Evolutionary conservation across 1,284 basidiomycete species (phyloP).

Genomic region (Melampsora americana): DNA sequence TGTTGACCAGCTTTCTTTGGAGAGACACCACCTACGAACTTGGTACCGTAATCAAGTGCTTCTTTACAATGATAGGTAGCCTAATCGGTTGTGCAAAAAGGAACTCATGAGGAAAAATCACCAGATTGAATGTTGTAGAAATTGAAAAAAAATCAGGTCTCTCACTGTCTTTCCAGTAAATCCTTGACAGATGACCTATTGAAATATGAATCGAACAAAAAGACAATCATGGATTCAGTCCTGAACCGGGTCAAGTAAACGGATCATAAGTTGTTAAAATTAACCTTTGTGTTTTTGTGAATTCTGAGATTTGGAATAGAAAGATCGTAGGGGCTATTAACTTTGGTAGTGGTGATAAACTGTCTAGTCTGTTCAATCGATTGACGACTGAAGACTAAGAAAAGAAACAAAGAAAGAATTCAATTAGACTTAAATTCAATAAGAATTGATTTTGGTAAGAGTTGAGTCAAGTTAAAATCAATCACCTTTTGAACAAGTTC

Average conservation of each 20-base stretch:
- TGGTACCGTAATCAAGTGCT: conserved; percentile 90
- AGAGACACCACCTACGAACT: conserved; percentile 95
- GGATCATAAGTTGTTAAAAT: conserved; percentile 82
- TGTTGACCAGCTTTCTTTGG: conserved; percentile 96
- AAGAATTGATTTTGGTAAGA: not conserved
- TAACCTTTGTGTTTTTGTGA: conserved; percentile 87
- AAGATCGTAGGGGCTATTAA: conserved; percentile 85
- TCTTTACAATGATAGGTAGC: conserved; percentile 96
- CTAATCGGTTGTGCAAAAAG: conserved; percentile 57
- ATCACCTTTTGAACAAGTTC: not conserved
- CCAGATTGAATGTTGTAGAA: not conserved
- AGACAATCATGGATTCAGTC: conserved; percentile 1
- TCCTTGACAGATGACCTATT: conserved; percentile 52
- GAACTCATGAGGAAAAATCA: not conserved
- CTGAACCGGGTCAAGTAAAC: not conserved
- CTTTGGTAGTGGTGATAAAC: conserved; percentile 69
- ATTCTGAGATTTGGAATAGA: conserved; percentile 62
- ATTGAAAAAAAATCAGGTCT: not conserved
- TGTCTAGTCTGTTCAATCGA: conserved; percentile 68
- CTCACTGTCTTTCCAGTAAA: conserved; percentile 49
- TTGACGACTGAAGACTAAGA: conserved; percentile 24
- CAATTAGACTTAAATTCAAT: not conserved
- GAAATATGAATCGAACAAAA: not conserved
- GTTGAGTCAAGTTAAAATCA: not conserved
- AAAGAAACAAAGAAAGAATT: not conserved